Evolutionary conservation across 768 basidiomycete species (phyloP).

Genomic region (Hortiboletus campestris): DNA sequence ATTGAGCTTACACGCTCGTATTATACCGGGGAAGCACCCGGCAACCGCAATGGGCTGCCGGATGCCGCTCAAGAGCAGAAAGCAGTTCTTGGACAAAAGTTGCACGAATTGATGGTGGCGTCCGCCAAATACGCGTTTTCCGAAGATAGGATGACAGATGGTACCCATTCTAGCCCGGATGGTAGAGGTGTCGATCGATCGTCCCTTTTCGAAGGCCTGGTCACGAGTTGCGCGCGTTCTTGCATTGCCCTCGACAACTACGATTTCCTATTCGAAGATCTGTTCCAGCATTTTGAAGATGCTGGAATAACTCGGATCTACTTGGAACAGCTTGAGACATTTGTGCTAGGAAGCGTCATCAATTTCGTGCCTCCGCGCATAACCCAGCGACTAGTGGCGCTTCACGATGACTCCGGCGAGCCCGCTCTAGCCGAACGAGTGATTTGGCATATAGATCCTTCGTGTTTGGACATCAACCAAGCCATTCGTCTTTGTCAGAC

Average conservation of each 20-base stretch:
- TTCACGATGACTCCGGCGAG: constrained; percentile 69
- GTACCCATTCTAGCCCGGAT: constrained; percentile 76
- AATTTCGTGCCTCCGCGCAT: constrained; percentile 81
- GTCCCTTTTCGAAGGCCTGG: constrained; percentile 83
- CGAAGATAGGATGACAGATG: constrained; percentile 90
- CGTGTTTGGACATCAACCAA: constrained; percentile 90
- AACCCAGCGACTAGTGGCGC: constrained; percentile 76
- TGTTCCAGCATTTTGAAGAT: constrained; percentile 87
- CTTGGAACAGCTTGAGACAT: constrained; percentile 75
- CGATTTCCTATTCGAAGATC: constrained; percentile 89
- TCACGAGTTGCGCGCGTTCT: constrained; percentile 71
- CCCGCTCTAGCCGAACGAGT: constrained; percentile 81
- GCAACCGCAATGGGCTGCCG: constrained; percentile 86
- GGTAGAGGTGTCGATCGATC: constrained; percentile 93
- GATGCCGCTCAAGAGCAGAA: constrained; percentile 56
- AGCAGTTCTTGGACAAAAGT: constrained; percentile 66
- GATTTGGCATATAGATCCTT: constrained; percentile 95
- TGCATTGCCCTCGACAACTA: constrained; percentile 78
- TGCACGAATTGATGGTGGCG: constrained; percentile 82
- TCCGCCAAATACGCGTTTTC: constrained; percentile 91
- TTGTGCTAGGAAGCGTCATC: constrained; percentile 74
- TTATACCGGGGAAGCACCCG: constrained; percentile 75
- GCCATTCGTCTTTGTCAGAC: constrained; percentile 82
- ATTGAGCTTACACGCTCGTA: constrained; percentile 84
- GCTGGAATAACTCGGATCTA: constrained; percentile 83